Evolutionary conservation across 306 rosid genomes (phyloP).

Genomic region (Abrus precatorius): DNA sequence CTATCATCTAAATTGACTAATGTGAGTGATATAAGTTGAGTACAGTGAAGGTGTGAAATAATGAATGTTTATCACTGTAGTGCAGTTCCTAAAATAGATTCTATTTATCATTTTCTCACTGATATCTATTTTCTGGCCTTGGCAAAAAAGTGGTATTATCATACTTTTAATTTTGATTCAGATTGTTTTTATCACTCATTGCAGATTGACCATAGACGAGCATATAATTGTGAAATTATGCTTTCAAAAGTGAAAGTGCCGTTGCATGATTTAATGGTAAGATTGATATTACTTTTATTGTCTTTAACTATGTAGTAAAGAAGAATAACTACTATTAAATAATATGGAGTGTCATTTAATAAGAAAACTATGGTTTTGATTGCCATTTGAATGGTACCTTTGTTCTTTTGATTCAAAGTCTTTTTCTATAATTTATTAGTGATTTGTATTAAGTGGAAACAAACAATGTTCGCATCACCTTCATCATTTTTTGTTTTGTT

Average conservation of each 20-base stretch:
- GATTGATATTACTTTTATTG: slow-evolving; percentile 46
- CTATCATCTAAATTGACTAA: too few relatives aligned
- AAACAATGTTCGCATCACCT: neutral
- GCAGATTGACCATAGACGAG: slow-evolving; percentile 93
- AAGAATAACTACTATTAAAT: slow-evolving; percentile 3
- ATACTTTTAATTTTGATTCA: slow-evolving; percentile 34
- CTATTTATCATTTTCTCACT: slow-evolving; percentile 28
- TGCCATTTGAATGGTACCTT: slow-evolving; percentile 1
- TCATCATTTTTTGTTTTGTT: slow-evolving; percentile 5
- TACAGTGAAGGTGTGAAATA: slow-evolving; percentile 38
- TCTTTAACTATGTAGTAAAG: slow-evolving; percentile 17
- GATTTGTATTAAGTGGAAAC: slow-evolving; percentile 10
- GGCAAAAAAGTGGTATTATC: neutral
- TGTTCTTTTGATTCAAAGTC: slow-evolving; percentile 17
- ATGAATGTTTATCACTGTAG: slow-evolving; percentile 34
- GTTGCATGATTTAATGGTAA: slow-evolving; percentile 83
- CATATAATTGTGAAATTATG: slow-evolving; percentile 96
- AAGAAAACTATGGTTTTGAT: slow-evolving; percentile 21
- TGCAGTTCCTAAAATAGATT: slow-evolving; percentile 33
- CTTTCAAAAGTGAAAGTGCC: slow-evolving; percentile 97
- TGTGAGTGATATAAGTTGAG: too few relatives aligned
- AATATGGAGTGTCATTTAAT: slow-evolving; percentile 19
- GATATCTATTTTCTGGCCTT: slow-evolving; percentile 31
- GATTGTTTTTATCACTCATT: slow-evolving; percentile 41
- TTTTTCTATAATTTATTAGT: neutral